Conservation (phyloP, 148 eudicot species). For the Bassia scoparia region DNA sequence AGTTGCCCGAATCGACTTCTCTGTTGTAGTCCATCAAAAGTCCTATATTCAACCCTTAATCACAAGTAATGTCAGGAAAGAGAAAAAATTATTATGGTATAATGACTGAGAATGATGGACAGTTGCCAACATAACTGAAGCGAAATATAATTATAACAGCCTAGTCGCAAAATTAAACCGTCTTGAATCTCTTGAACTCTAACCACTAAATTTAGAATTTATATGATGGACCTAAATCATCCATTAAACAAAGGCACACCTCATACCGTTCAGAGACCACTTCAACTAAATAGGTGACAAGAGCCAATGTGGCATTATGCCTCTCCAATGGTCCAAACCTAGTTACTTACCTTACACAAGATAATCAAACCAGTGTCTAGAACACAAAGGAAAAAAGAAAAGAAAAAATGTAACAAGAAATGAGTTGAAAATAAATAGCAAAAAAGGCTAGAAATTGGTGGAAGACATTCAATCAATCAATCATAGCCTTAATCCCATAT, state of each 20-base stretch:
- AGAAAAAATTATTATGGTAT: neutral
- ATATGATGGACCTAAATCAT: no score
- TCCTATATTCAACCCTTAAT: slow-evolving; percentile 82
- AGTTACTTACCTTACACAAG: no score
- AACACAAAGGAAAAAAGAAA: no score
- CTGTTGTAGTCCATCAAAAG: slow-evolving; percentile 86
- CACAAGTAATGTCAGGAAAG: slow-evolving; percentile 19
- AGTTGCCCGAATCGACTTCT: slow-evolving; percentile 93
- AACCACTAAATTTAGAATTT: neutral
- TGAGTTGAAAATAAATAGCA: neutral
- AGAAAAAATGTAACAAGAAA: neutral
- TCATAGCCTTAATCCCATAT: no score
- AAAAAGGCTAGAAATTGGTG: neutral
- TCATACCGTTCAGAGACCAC: neutral
- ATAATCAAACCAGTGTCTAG: no score
- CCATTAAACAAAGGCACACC: neutral
- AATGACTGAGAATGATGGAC: neutral
- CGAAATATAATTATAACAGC: neutral
- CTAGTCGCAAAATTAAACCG: neutral
- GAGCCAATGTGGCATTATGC: neutral
- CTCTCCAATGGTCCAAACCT: slow-evolving; percentile 1
- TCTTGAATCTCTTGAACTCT: neutral
- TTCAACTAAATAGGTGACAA: neutral
- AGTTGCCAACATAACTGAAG: neutral
- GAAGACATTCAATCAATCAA: neutral